Base-by-base conservation (phyloP, 805 yeast genomes). In the Scheffersomyces spartinae region DNA sequence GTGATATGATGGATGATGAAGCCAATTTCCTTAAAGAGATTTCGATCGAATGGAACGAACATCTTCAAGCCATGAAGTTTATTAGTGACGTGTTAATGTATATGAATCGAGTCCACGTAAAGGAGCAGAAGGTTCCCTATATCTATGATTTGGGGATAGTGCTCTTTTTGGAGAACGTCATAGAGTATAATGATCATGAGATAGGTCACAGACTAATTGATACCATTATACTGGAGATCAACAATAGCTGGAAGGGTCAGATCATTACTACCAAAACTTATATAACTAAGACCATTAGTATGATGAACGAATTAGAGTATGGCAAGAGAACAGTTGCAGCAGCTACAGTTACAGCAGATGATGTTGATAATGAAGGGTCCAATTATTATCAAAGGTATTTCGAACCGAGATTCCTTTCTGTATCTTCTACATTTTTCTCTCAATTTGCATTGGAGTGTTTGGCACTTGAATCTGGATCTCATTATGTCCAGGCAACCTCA, bases 11-110 rank as follows among this genome's bases (percentile, higher is more conserved):
- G 22, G 13, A 28, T 20, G 34, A 32, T 13, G 40, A 40, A 12
- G 59, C 49, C 28, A 54, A 45, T 13, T 52, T 63, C 22, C 39
- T 69, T 33, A 49, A 47, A 21, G 45, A 45, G 4, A 39, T 65
- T 6, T 39, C 59, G 3, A 26, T 31, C 3, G 68, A 65, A 28
- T 85, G 95, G 94, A 63, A 69, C 18, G 82, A 74, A 24, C 88
- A 80, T 44, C 47, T 74, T 19, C 61, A 74, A 20, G 64, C 78
- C 25, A 79, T 82, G 76, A 64, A 81, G 34, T 71, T 82, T 65
- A 68, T 83, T 22, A 69, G 86, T 39, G 94, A 86, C 47, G 81
- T 85, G 3, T 55, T 83, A 44, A 76, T 85, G 80, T 85, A 85
- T 42, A 49, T 86, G 43, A 94, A 85, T 43, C 65, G 94, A 22